phyloP scores from a whole-genome alignment of 2,329 filamentous ascomycete genomes.

The Ophiostoma sp. region DNA sequence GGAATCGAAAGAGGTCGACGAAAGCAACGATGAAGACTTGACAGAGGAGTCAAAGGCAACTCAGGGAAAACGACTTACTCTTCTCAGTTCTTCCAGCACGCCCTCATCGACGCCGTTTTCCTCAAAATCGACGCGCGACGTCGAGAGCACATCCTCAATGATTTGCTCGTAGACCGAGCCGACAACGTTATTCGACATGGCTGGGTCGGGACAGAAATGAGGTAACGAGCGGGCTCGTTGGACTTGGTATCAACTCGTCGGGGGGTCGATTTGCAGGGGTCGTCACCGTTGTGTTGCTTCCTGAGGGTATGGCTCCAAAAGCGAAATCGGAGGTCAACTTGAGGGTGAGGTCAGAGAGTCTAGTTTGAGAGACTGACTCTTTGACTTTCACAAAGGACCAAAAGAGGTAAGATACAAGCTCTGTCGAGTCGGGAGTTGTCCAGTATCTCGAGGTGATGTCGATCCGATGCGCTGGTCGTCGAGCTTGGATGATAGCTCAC shows the following conservation, averaged over 20 bases:
- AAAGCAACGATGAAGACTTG: not conserved
- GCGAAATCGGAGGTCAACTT: not conserved
- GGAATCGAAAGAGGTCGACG: not conserved
- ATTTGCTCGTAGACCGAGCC: slow-evolving; percentile 79
- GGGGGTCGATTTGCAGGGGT: not conserved
- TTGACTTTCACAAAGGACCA: not conserved
- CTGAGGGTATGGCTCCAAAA: not conserved
- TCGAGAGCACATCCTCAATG: slow-evolving; percentile 84
- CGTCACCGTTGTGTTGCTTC: not conserved
- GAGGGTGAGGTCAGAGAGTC: not conserved
- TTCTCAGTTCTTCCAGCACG: slow-evolving; percentile 81
- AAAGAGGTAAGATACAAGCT: not conserved
- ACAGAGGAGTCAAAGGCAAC: too few species aligned
- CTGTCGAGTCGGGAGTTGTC: not conserved
- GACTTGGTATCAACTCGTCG: not conserved
- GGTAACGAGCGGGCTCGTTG: not conserved
- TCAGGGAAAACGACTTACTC: slow-evolving; percentile 59
- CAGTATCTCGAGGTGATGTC: not conserved
- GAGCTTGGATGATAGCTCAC: not conserved
- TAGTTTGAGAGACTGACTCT: not conserved
- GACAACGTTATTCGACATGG: slow-evolving; percentile 61
- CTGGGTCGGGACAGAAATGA: slow-evolving; percentile 33
- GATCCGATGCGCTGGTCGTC: not conserved
- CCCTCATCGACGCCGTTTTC: slow-evolving; percentile 88
- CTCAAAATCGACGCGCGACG: slow-evolving; percentile 92